These are phyloP conservation scores for Trypanosoma boissoni DNA, from an alignment of 208 protist species.

Conservation along the genomic window DNA sequence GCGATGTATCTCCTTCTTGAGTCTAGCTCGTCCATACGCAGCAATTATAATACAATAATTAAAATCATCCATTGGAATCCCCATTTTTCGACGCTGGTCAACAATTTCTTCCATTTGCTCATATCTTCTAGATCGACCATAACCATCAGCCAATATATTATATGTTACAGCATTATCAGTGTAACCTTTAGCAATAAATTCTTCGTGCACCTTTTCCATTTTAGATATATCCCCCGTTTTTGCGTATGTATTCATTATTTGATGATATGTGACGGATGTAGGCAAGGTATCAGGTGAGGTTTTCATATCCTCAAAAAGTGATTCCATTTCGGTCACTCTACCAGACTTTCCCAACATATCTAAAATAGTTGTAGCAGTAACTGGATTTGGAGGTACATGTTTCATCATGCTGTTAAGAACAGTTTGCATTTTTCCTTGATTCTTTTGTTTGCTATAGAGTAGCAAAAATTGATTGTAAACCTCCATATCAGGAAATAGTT, in stretches of 20 bases:
- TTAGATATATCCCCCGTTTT: conserved; percentile 82
- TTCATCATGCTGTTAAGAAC: conserved; percentile 89
- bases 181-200: conserved; percentile 62
- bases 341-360: conserved; percentile 87
- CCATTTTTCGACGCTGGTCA: conserved; percentile 38
- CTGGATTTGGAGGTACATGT: conserved; percentile 83
- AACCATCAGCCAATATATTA: conserved; percentile 86
- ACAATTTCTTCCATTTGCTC: conserved; percentile 78
- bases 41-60: conserved; percentile 79
- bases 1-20: conserved; percentile 67
- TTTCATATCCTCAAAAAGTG: conserved; percentile 88
- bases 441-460: conserved; percentile 76
- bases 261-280: conserved; percentile 87
- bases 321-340: conserved; percentile 83
- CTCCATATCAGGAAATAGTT: conserved; percentile 81
- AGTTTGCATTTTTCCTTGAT: conserved; percentile 76
- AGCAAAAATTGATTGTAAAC: conserved; percentile 87
- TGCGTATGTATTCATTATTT: conserved; percentile 86
- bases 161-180: conserved; percentile 78
- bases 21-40: conserved; percentile 57
- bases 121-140: conserved; percentile 64
- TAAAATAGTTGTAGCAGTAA: conserved; percentile 82
- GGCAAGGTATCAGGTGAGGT: conserved; percentile 69
- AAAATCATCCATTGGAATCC: conserved; percentile 75
- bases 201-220: conserved; percentile 76